Evolutionary conservation across 257 asterid genomes (phyloP), one percentile per base, ranked within the genome.

Genomic region (Thymus mandschuricus): DNA sequence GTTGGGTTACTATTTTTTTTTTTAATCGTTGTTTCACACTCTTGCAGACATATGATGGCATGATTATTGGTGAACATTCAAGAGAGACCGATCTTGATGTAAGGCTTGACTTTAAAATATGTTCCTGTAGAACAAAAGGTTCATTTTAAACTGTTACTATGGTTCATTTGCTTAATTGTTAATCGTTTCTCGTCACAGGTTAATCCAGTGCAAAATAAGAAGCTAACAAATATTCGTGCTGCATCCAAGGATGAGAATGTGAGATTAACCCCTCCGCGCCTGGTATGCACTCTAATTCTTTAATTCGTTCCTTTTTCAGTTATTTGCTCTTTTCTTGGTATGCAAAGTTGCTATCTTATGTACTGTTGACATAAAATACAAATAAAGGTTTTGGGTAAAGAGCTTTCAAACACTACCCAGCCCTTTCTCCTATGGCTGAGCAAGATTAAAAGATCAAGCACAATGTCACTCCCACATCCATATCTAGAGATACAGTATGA

Each of bases 11-110:
- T 49, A 40, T 10, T 38, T 38, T 1, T 38, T 1, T 60, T 48
- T 52, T 54, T 31, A 61, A 21, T 4, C 68, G 41, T 21, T 48
- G 28, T 54, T 75, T 74, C 59, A 41, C 70, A 38, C 56, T 49
- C 52, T 74, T 79, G 84, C 91, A 95, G 99, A 21, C 99, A 68
- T 95, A 95, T 81, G 98, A 95, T 76, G 99, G 99, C 81, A 95
- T 95, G 99, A 95, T 95, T 70, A 84, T 95, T 54, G 99, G 99
- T 73, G 98, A 95, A 80, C 97, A 95, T 83, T 89, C 99, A 5
- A 89, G 99, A 58, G 99, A 95, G 73, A 70, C 95, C 21, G 99
- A 95, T 82, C 98, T 95, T 79, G 99, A 95, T 78, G 99, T 95
- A 83, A 89, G 95, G 34, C 8, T 50, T 73, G 58, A 35, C 10